phyloP scores from a whole-genome alignment of 1,139 yeast species.

The Nakaseomyces glabratus region DNA sequence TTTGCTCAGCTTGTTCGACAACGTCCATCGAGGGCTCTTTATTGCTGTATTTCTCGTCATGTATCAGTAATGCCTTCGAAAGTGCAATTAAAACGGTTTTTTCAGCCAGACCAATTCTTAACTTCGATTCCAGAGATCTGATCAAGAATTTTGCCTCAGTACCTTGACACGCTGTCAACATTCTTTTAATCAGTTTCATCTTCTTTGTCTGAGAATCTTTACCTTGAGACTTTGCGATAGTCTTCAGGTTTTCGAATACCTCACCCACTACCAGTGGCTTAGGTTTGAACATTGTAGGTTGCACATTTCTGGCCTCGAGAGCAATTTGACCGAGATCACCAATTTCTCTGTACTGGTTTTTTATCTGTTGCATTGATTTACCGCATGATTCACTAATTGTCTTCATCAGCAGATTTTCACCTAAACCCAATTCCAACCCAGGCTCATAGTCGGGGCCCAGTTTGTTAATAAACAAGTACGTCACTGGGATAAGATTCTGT shows the following conservation, averaged over 20 bases:
- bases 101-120: conserved; percentile 90
- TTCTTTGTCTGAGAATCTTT: conserved; percentile 73
- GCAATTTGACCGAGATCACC: conserved; percentile 95
- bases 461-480: conserved; percentile 77
- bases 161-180: conserved; percentile 83
- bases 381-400: conserved; percentile 91
- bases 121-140: conserved; percentile 84
- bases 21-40: conserved; percentile 24
- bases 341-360: conserved; percentile 59
- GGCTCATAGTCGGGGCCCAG: conserved; percentile 89
- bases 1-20: conserved; percentile 62
- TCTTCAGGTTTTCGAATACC: conserved; percentile 66
- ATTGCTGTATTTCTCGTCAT: conserved; percentile 34
- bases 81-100: conserved; percentile 78
- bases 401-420: conserved; percentile 78
- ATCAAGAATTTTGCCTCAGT: conserved; percentile 84
- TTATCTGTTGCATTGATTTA: conserved; percentile 59
- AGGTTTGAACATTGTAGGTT: conserved; percentile 90
- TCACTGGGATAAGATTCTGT: conserved; percentile 54
- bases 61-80: conserved; percentile 70
- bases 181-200: conserved; percentile 64
- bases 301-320: conserved; percentile 69
- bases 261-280: conserved; percentile 61
- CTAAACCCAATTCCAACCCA: conserved; percentile 84
- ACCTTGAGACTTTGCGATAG: conserved; percentile 77